Evolutionary conservation across 2,329 filamentous ascomycete species (phyloP), one percentile per base, ranked within the genome.

Genomic region (Colletotrichum navitas): DNA sequence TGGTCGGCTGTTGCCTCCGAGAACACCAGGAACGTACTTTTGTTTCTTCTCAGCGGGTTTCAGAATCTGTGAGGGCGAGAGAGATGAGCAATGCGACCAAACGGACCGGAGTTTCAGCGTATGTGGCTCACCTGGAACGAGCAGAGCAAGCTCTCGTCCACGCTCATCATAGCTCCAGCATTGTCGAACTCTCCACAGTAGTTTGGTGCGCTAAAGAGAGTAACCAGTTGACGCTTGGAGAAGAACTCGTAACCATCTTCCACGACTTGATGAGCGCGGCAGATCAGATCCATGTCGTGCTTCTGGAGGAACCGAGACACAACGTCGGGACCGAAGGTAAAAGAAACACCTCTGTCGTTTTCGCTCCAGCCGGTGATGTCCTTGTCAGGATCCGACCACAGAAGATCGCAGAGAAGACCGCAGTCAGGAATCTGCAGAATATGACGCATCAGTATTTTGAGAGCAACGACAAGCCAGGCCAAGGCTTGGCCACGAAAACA

Each of bases 31-130:
- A 82, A 97, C 95, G 88, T 97, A 98, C 95, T 98, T 98, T 94
- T 98, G 95, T 92, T 99, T 99, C 92, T 99, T 99, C 90, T 99
- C 96, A 84, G 96, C 96, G 80, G 96, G 96, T 88, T 98, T 99
- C 87, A 99, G 89, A 82, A 99, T 98, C 94, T 97, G 77, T 36
- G 34, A 65, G 58, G 54, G 59, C n/a, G 58, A n/a, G 14, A 26
- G 6, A 43, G 39, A 62, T 74, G 49, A 74, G 73, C 62, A 62
- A 63, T 52, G 56, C 47, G 34, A n/a, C 26, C 51, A 26, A 49
- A 18, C 51, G 45, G 36, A 43, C 18, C 21, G 7, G 3, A 18
- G 34, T 7, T 24, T 32, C 39, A 7, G 26, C 21, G 24, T 11
- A 34, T 34, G 52, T 58, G 34, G 82, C 85, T 66, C 77, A 96